These are phyloP conservation scores for Clitoria ternatea DNA, from an alignment of 306 rosid genomes.

Conservation along the genomic window DNA sequence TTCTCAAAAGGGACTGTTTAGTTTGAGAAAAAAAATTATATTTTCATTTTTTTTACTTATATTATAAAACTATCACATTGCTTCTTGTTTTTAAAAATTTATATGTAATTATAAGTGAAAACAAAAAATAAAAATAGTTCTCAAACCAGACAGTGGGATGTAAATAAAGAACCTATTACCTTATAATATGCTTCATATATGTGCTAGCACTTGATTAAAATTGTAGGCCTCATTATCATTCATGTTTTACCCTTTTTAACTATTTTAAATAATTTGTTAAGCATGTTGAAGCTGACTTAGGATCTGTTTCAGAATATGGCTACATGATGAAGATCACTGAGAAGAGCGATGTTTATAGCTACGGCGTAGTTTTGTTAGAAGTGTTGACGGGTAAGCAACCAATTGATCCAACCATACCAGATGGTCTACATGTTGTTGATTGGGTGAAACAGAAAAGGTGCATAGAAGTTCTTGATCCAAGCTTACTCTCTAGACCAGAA, in stretches of 20 bases:
- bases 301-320: conserved; percentile 68
- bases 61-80: no score
- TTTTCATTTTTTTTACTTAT: no score
- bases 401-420: conserved; percentile 94
- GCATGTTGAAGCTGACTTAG: conserved; percentile 13
- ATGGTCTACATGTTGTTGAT: conserved; percentile 80
- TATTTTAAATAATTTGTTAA: background rate
- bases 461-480: conserved; percentile 66
- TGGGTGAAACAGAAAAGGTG: conserved; percentile 83
- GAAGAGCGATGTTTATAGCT: conserved; percentile 76
- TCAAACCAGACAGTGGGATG: no score
- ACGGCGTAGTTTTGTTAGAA: conserved; percentile 75
- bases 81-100: background rate
- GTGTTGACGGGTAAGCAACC: conserved; percentile 95
- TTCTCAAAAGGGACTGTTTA: no score
- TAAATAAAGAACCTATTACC: background rate
- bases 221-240: background rate
- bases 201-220: background rate
- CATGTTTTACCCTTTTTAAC: background rate
- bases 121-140: no score
- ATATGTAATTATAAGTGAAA: no score
- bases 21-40: no score
- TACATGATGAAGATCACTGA: conserved; percentile 81
- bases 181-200: background rate
- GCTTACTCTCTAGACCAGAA: conserved; percentile 65